phyloP scores from a whole-genome alignment of 257 asterid genomes.

The Forsythia viridissima region DNA sequence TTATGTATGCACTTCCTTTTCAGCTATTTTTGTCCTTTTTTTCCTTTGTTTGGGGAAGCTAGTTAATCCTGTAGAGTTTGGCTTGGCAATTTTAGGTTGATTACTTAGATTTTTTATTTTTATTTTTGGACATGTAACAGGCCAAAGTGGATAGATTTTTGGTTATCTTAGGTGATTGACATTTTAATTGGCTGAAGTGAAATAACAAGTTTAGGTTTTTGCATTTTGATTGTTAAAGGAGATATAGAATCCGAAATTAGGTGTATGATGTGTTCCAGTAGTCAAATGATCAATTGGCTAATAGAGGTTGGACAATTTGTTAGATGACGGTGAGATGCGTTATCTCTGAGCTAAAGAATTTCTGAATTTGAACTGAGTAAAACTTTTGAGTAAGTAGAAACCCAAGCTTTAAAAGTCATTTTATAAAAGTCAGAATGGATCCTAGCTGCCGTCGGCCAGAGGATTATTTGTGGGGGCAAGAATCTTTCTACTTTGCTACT shows the following conservation, averaged over 20 bases:
- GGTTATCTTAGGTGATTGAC: neutral
- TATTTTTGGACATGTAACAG: neutral
- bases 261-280: neutral
- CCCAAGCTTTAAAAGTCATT: neutral
- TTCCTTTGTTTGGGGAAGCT: neutral
- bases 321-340: neutral
- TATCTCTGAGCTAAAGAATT: neutral
- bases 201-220: neutral
- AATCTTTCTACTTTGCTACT: too few species aligned
- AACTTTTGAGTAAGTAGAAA: neutral
- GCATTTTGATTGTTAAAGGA: neutral
- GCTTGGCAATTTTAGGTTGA: neutral
- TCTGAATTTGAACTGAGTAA: neutral
- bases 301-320: neutral
- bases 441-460: neutral
- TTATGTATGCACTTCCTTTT: constrained; percentile 34
- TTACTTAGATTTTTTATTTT: neutral
- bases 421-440: neutral
- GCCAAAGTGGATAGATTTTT: neutral
- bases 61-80: neutral
- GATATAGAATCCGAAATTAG: neutral
- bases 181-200: constrained; percentile 2
- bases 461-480: neutral
- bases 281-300: neutral
- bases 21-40: too few species aligned